Evolutionary conservation across 2,329 filamentous ascomycete species (phyloP), one percentile per base, ranked within the genome.

Genomic region (Monilinia fructigena): DNA sequence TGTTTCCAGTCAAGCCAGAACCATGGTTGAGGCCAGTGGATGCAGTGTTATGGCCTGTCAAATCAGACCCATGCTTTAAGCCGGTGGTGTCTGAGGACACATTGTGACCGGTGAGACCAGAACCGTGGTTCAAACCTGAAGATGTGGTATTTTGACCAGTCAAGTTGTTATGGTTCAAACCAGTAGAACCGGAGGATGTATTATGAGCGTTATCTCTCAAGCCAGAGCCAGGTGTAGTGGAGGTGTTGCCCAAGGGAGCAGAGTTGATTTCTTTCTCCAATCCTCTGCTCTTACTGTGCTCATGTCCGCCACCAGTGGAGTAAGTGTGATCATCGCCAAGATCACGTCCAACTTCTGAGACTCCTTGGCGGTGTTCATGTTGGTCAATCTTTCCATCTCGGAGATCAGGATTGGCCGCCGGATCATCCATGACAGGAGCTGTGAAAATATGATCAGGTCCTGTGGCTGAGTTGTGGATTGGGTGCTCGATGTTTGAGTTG

Each of bases 401-500:
- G 7, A 54, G 47, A 6, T 52, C 48, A 12, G 35, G 26, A 18
- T 63, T 63, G 2, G 38, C 60, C 6, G 40, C 35, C 4, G 47
- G 60, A 16, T 64, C 62, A 50, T 64, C 54, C 52, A 64, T 58
- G 42, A 64, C 62, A 16, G 62, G 62, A 26, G 53, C 62, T 20
- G 53, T 64, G 10, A 64, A 58, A 7, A 64, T 23, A 26, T 64
- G 62, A 47, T 64, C 62, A 20, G 62, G 62, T 28, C 47, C 60
- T n/a, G 31, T 63, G 18, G 53, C 35, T 12, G 60, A 53, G 7
- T 63, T 54, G 20, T 63, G 60, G 11, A 38, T 14, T 50, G 58
- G 58, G 28, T 6, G 45, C 3, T 60, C 58, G 16, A 20, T 8
- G 35, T 40, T 20, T 23, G 58, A 18, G 10, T 38, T 48, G 54